Percentiles rank a stretch among this genome's conserved stretches.
phyloP scores from a whole-genome alignment of 2,329 filamentous ascomycete species.

The Fusarium protoensiforme region DNA sequence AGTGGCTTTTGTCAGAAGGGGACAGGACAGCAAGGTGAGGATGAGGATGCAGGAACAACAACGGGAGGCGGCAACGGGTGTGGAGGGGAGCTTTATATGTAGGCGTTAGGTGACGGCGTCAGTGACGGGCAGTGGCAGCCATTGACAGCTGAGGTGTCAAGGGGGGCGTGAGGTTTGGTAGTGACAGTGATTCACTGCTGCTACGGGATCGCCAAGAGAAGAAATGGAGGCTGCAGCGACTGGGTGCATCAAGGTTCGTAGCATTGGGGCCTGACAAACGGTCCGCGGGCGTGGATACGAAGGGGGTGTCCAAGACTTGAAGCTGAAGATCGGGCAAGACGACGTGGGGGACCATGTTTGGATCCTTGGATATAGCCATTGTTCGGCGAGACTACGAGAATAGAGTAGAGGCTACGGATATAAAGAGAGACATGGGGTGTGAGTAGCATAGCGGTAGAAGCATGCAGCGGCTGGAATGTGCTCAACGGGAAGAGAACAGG shows the following conservation, averaged over 20 bases:
- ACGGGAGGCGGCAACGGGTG: background rate
- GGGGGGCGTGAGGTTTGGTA: background rate
- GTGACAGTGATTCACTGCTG: slow-evolving; percentile 1
- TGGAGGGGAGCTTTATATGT: slow-evolving; percentile 17
- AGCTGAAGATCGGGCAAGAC: background rate
- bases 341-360: slow-evolving; percentile 9
- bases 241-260: background rate
- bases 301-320: background rate
- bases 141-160: background rate
- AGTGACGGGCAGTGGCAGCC: background rate
- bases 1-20: background rate
- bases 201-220: background rate
- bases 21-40: background rate
- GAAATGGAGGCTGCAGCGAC: slow-evolving; percentile 3
- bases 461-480: background rate
- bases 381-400: background rate
- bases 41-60: slow-evolving; percentile 21
- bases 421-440: background rate
- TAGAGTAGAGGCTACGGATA: background rate
- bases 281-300: background rate
- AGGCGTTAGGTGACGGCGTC: background rate
- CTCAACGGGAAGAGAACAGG: background rate
- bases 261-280: slow-evolving; percentile 4
- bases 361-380: background rate
- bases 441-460: background rate